phyloP scores from a whole-genome alignment of 73 alveolate species.

The Strombidium stylifer region DNA sequence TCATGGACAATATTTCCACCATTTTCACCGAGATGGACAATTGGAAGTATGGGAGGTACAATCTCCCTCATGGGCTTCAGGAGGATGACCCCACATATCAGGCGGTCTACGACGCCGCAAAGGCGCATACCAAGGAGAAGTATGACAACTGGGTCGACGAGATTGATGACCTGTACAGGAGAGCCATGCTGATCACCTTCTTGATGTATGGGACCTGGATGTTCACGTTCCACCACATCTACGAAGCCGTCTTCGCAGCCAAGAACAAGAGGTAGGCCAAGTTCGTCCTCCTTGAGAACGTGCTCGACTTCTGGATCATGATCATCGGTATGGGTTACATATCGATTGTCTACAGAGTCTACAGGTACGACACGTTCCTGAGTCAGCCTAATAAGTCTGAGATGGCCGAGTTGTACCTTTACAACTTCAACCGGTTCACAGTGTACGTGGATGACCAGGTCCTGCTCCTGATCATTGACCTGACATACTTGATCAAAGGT shows the following conservation, averaged over 20 bases:
- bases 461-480: constrained; percentile 1
- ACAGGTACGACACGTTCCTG: constrained; percentile 38
- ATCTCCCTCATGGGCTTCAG: too few relatives aligned
- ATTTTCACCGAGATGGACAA: background rate
- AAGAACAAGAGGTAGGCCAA: constrained; percentile 33
- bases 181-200: background rate
- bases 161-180: background rate
- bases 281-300: constrained; percentile 30
- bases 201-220: constrained; percentile 35
- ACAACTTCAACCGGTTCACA: constrained; percentile 12
- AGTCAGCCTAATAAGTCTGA: background rate
- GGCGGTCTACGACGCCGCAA: background rate
- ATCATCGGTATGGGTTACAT: constrained; percentile 10
- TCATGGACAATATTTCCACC: background rate
- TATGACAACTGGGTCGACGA: background rate
- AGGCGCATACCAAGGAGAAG: constrained; percentile 6
- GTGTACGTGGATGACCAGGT: constrained; percentile 35
- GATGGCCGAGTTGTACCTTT: constrained; percentile 22
- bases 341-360: constrained; percentile 24
- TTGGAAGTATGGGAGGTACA: too few relatives aligned
- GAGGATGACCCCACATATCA: background rate
- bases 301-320: constrained; percentile 40
- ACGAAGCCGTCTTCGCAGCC: constrained; percentile 54
- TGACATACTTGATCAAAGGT: constrained; percentile 25
- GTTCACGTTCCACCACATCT: constrained; percentile 25